Conservation (phyloP, 768 basidiomycete genomes). For the Terana coerulea region DNA sequence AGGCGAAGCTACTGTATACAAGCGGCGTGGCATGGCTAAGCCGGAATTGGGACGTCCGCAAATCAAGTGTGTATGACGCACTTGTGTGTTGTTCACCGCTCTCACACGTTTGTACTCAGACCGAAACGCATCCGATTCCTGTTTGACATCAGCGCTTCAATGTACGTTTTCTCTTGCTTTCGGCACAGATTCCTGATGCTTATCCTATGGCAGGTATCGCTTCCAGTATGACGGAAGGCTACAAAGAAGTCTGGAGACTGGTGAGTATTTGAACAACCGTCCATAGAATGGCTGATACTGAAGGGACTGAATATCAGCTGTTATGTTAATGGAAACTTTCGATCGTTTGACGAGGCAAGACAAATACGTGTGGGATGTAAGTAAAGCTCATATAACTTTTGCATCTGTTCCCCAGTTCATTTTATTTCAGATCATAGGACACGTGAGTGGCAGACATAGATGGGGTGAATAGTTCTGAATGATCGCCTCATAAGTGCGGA, state of each 20-base stretch:
- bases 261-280: conserved; percentile 26
- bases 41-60: conserved; percentile 66
- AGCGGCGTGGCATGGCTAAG: conserved; percentile 65
- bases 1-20: conserved; percentile 67
- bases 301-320: conserved; percentile 40
- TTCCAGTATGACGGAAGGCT: conserved; percentile 71
- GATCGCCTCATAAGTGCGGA: conserved; percentile 43
- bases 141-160: conserved; percentile 68
- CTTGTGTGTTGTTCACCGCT: background rate
- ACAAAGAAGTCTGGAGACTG: conserved; percentile 61
- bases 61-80: conserved; percentile 44
- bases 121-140: conserved; percentile 67
- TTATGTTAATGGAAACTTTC: conserved; percentile 74
- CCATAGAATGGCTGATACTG: background rate
- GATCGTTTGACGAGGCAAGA: conserved; percentile 58
- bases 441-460: conserved; percentile 39
- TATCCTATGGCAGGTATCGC: conserved; percentile 45
- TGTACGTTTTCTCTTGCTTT: conserved; percentile 32
- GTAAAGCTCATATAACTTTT: conserved; percentile 22
- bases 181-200: background rate
- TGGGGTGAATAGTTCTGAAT: background rate
- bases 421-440: conserved; percentile 56
- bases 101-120: too few relatives aligned
- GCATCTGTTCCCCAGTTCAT: too few relatives aligned
- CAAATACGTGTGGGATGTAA: conserved; percentile 75